Evolutionary conservation across 78 protist genomes (phyloP), one percentile per base, ranked within the genome.

Genomic region (Cavenderia fasciculata): DNA sequence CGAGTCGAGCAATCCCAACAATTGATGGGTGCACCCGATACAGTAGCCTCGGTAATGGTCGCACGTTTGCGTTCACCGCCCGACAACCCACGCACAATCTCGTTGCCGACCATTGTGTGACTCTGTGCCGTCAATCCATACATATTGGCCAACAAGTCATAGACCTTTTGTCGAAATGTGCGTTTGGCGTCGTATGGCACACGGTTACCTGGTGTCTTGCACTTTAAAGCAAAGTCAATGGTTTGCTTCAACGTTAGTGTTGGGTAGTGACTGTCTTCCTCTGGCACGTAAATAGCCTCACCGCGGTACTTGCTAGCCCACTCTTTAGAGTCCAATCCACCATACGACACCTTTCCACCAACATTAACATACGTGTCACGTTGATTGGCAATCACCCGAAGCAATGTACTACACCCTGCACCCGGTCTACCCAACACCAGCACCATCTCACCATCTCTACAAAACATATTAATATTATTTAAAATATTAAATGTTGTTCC

Each of bases 351-450:
- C 5, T 16, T 2, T 10, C 87, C 87, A 10, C 23, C 7, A 25
- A 78, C 87, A 56, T 56, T 40, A 16, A 78, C 74, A 78, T 52
- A 78, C 10, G 72, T 40, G 33, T 18, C 57, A 8, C 40, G 19
- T 25, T 62, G 74, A 68, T 78, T 78, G 18, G 73, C 6, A 10
- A 78, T 21, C 4, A 66, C 72, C 27, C 87, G 19, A 7, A 78
- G 47, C 38, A 78, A 63, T 33, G 72, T 47, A 10, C 62, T 41
- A 78, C 87, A 78, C 31, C 87, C 87, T n/a, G 74, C 7, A 12
- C 87, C 87, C 18, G 87, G 87, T 61, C 87, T 78, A 43, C 87
- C 87, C 8, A 78, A 38, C 7, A 78, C 87, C 33, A 78, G 41
- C 29, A 78, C 14, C 87, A 78, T 78, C 74, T 78, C 74, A 66